These are phyloP conservation scores for Yarrowia hollandica DNA, from an alignment of 805 yeast species.

Conservation along the genomic window DNA sequence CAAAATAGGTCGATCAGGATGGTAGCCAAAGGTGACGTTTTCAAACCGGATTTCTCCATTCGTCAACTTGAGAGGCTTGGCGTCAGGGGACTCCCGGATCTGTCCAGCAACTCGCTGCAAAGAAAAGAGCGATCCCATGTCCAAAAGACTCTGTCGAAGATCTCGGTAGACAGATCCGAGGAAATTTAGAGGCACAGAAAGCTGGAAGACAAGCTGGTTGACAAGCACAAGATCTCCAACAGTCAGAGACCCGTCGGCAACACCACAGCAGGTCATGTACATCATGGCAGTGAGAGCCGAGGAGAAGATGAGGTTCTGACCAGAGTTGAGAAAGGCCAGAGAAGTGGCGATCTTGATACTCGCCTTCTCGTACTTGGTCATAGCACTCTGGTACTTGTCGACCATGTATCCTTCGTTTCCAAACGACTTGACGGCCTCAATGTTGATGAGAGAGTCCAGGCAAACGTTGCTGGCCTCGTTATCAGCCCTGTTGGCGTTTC, in stretches of 20 bases:
- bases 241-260: slow-evolving; percentile 74
- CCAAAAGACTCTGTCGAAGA: slow-evolving; percentile 85
- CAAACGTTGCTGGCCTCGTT: slow-evolving; percentile 95
- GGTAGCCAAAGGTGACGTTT: slow-evolving; percentile 90
- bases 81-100: slow-evolving; percentile 62
- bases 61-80: slow-evolving; percentile 58
- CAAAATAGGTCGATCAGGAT: slow-evolving; percentile 82
- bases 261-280: slow-evolving; percentile 97
- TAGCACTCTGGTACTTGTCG: slow-evolving; percentile 71
- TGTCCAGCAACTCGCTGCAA: slow-evolving; percentile 72
- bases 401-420: slow-evolving; percentile 85
- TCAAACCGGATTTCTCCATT: slow-evolving; percentile 85
- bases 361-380: slow-evolving; percentile 70
- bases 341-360: slow-evolving; percentile 74
- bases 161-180: slow-evolving; percentile 95
- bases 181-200: slow-evolving; percentile 91
- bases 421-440: slow-evolving; percentile 91
- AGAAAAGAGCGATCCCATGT: slow-evolving; percentile 92
- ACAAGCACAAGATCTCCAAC: slow-evolving; percentile 95
- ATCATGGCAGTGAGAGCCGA: slow-evolving; percentile 92
- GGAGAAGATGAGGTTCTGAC: slow-evolving; percentile 79
- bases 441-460: slow-evolving; percentile 87
- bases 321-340: slow-evolving; percentile 68
- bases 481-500: slow-evolving; percentile 89
- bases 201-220: slow-evolving; percentile 93